Conservation (phyloP, 1,284 basidiomycete genomes). For the Naganishia liquefaciens region DNA sequence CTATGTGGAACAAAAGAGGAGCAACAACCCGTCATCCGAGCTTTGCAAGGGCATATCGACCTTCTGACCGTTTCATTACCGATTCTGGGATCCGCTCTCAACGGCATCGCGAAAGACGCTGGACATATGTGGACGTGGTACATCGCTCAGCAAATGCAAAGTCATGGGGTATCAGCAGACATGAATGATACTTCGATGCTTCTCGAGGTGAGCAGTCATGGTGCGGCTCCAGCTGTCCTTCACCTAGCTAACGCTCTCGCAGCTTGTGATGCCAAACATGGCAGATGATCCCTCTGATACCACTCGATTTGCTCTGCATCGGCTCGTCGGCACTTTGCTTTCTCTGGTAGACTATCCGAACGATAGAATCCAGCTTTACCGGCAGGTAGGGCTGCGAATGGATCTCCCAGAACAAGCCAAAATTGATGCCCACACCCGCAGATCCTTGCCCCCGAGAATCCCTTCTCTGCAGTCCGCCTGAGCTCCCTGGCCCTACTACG, state of each 20-base stretch:
- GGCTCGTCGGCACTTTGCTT: conserved; percentile 8
- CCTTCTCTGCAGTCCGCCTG: conserved; percentile 18
- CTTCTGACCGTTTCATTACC: conserved; percentile 23
- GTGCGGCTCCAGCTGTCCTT: background rate
- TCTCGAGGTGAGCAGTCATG: conserved; percentile 22
- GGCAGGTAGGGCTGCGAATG: conserved; percentile 10
- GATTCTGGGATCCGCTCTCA: conserved; percentile 28
- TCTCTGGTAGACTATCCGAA: background rate
- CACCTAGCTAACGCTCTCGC: background rate
- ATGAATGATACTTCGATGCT: conserved; percentile 25
- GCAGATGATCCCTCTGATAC: conserved; percentile 20
- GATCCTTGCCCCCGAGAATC: conserved; percentile 24
- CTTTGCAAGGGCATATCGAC: background rate
- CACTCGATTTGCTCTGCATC: conserved; percentile 18
- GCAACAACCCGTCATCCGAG: background rate
- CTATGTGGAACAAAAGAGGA: background rate
- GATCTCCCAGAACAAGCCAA: background rate
- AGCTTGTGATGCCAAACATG: conserved; percentile 30
- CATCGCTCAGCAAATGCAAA: conserved; percentile 11
- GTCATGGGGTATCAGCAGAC: background rate
- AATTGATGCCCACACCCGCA: background rate
- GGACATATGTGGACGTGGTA: conserved; percentile 13
- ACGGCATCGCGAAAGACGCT: conserved; percentile 25
- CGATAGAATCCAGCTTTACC: conserved; percentile 8
- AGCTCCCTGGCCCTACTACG: conserved; percentile 21